Base-by-base conservation (phyloP, 345 rosid species). In the Citropsis articulata region DNA sequence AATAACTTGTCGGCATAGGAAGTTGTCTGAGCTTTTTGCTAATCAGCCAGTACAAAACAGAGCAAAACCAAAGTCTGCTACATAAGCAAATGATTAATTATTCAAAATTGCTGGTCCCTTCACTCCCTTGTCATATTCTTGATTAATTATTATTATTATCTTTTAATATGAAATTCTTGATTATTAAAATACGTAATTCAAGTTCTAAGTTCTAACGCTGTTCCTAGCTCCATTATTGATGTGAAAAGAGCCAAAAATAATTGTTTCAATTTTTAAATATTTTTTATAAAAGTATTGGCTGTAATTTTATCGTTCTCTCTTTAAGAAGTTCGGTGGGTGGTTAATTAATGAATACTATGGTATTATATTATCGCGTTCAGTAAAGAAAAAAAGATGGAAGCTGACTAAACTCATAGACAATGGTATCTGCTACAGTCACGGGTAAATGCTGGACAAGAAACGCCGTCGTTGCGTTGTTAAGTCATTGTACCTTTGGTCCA, bases 1-100 rank as follows among this genome's bases (percentile, higher is more conserved):
- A 48, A 72, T 35, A 75, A 72, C 33, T 25, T 78, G 72, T n/a
- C 71, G 59, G 40, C 45, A 61, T 25, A 28, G 72, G 78, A 53
- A 38, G 66, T 10, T 57, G 35, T 2, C 63, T 31, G 64, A 75
- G 64, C 33, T 9, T 61, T 45, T 9, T 21, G 21, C 5, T 9
- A 68, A 35, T 35, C 6, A 67, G 21, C 16, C 9, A 5, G 9
- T 4, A 12, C 28, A 27, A 27, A 48, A 59, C 10, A 31, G 42
- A 71, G 45, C 63, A 31, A 71, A 14, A 5, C 22, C 63, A 30
- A 16, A 21, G 24, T 48, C 9, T 4, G 36, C 24, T 53, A 5
- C 6, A 18, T 53, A 53, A 53, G 18, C 50, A 18, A 53, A 18
- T 53, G 7, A 53, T 19, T 53, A 53, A 18, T 53, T 53, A 53